Evolutionary conservation across 2,329 filamentous ascomycete species (phyloP), one percentile per base, ranked within the genome.

Genomic region (Microcyclosporella mali): DNA sequence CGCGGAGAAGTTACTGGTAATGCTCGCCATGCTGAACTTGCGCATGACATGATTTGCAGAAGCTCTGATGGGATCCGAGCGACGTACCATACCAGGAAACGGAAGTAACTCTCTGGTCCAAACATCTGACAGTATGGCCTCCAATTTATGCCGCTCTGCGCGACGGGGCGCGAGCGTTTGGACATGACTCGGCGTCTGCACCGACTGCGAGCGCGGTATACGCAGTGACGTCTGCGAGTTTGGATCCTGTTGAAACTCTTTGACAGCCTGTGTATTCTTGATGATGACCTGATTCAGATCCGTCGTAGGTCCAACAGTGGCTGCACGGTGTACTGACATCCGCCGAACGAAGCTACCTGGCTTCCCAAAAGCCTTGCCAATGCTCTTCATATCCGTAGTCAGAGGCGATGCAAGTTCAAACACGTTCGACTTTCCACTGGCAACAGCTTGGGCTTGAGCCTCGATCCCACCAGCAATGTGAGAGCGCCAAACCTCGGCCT

Each of bases 31-130:
- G 64, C 86, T 94, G 50, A 95, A 75, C 61, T 89, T 94, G 40
- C 88, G 78, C 70, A 95, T 94, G 59, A 95, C 79, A 1, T 85
- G 85, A 28, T 86, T 88, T 10, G 88, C 85, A n/a, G 84, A 88
- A 31, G 78, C 79, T 38, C 85, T 76, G 35, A 92, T 82, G 3
- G 87, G 57, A 55, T 94, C 84, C 68, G 69, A 79, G 64, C 62
- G 78, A 63, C 68, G 81, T 65, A 65, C 72, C 78, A 95, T 89
- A 1, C 88, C 88, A 12, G 89, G 88, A 59, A 84, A 92, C 1
- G 88, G 88, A 32, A 95, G 67, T 14, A 79, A 65, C 43, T 94
- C 85, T 38, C 82, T 81, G 11, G 85, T 94, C 84, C 89, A 95
- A 1, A 95, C 79, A 51, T 94, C 86, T 12, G 77, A 71, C 16